Conservation (phyloP, 495 filamentous ascomycete genomes). For the Xylaria nigripes region DNA sequence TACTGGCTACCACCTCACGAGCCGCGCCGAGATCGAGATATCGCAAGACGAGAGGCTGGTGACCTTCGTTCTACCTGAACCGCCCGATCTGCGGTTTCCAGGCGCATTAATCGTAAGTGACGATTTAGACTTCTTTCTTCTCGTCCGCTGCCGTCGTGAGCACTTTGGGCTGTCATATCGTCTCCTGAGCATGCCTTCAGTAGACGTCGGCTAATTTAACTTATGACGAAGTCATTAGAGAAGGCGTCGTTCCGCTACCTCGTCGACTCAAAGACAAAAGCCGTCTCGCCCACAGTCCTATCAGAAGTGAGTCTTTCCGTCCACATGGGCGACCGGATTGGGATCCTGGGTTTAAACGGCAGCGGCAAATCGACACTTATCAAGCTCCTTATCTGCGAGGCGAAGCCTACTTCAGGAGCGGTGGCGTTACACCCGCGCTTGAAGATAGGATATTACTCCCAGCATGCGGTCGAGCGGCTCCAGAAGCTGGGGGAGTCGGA, state of each 20-base stretch:
- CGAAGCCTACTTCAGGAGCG: slow-evolving; percentile 43
- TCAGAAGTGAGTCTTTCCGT: slow-evolving; percentile 56
- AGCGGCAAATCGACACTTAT: slow-evolving; percentile 67
- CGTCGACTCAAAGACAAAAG: slow-evolving; percentile 17
- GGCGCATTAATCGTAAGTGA: slow-evolving; percentile 48
- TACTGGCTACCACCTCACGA: slow-evolving; percentile 47
- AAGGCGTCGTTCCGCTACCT: slow-evolving; percentile 53
- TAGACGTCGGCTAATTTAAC: not conserved
- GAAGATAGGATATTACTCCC: slow-evolving; percentile 66
- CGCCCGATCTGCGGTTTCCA: slow-evolving; percentile 63
- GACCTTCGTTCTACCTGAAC: slow-evolving; percentile 48
- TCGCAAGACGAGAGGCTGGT: slow-evolving; percentile 55
- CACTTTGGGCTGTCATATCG: not conserved
- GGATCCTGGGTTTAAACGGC: slow-evolving; percentile 66
- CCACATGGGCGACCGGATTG: slow-evolving; percentile 60
- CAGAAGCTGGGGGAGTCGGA: slow-evolving; percentile 37
- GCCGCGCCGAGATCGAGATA: slow-evolving; percentile 60
- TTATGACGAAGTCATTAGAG: slow-evolving; percentile 44
- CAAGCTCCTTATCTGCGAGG: slow-evolving; percentile 44
- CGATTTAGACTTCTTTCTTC: not conserved
- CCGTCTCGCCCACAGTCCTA: slow-evolving; percentile 28
- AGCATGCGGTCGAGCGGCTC: slow-evolving; percentile 63
- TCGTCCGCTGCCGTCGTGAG: not conserved
- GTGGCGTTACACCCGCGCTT: slow-evolving; percentile 56
- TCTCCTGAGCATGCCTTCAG: not conserved